Base-by-base conservation (phyloP, 2,329 filamentous ascomycete species). In the Endoconidiophora laricicola region DNA sequence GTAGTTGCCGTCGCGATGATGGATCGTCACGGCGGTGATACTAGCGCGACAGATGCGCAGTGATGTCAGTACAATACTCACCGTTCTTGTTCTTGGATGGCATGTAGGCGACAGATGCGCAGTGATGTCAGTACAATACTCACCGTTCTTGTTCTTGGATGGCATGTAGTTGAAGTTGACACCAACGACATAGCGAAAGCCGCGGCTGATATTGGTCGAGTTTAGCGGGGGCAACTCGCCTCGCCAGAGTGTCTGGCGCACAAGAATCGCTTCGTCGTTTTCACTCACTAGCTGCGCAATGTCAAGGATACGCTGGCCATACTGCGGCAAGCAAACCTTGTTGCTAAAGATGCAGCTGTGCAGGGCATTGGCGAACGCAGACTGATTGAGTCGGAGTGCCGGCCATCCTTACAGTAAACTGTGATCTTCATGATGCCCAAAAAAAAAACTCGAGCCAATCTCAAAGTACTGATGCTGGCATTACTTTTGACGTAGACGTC, bases 161-260 rank as follows among this genome's bases (percentile, higher is more conserved):
- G 44, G 44, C 10, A 46, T 29, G 33, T 46, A 46, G 12, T 36
- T 46, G 44, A 46, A 46, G 33, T 46, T 26, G 20, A 37, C 20
- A 1, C 44, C 44, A n/a, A 20, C 38, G 26, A 46, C 44, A 14
- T 38, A 23, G 29, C 23, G 16, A 18, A 46, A 46, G 18, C 44
- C 44, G 4, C 29, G 38, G 18, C 29, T 46, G 24, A 29, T 23
- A 7, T 37, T 29, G 2, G 38, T 36, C 9, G 29, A 37, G 9
- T 18, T 18, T 5, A 38, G 29, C 20, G 44, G 44, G 7, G 44
- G 44, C 44, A 46, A 23, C 20, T 46, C 14, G 44, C 44, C 24
- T 22, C 29, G 12, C 44, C 44, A 46, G 9, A 46, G 16, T 3
- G 29, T 46, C 18, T 46, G 44, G 9, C 29, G 29, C 3, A 46